Evolutionary conservation across 2,329 filamentous ascomycete genomes (phyloP), one percentile per base, ranked within the genome.

Genomic region (Fusarium sp.): DNA sequence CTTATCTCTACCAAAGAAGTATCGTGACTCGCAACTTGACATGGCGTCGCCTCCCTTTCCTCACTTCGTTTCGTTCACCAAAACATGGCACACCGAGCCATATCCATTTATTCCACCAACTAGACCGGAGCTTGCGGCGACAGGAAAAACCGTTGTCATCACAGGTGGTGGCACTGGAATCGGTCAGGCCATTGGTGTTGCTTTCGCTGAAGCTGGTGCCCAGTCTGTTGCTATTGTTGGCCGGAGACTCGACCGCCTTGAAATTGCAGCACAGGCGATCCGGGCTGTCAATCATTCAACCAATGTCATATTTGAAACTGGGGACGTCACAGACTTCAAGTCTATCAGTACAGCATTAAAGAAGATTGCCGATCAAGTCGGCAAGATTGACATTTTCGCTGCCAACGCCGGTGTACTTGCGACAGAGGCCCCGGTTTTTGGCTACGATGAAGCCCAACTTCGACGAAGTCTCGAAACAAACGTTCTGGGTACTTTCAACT

Each of bases 141-240:
- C 65, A 4, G 78, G 77, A 4, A 76, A 77, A 28, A 87, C 84
- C 11, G 85, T 90, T 7, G 81, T 92, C 15, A 88, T 92, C 72
- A 91, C 89, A 1, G 90, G 90, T 42, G 89, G 85, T 5, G 85
- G 86, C 3, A 85, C 84, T 0, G 89, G 90, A 13, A 87, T 92
- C 26, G 90, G 90, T 2, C 86, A 87, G 61, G 87, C 88, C 1
- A 85, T 90, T 10, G 89, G 89, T 1, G 82, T 84, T 43, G 81
- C 89, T 24, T 92, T 85, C 62, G 76, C 80, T 3, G 66, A 72
- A 8, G 84, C 84, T 0, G 77, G 77, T 0, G 80, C 81, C 3
- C 47, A 69, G 3, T 76, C 74, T 1, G 70, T 85, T 13, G 73
- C 79, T 19, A 77, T 86, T 33, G 42, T 81, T 0, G 82, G 79